phyloP scores from a whole-genome alignment of 192 early-diverging fungal genomes.

The Diversispora epigaea region DNA sequence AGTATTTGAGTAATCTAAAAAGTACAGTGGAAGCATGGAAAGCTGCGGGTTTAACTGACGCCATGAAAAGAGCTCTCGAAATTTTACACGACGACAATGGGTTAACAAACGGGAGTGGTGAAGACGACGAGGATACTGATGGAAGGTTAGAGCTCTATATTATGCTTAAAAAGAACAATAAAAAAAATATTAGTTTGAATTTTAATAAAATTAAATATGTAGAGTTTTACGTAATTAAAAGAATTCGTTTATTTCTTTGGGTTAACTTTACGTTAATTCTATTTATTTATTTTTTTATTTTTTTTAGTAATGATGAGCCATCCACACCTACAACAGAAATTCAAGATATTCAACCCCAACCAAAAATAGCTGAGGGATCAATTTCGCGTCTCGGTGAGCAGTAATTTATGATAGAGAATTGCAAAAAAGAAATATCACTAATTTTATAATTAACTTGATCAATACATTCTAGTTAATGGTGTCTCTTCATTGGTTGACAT shows the following conservation, averaged over 20 bases:
- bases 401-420: not conserved
- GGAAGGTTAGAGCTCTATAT: not conserved
- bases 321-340: conserved; percentile 23
- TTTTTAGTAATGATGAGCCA: conserved; percentile 32
- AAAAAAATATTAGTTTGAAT: not conserved
- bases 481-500: conserved; percentile 53
- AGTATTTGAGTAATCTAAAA: conserved; percentile 45
- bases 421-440: not conserved
- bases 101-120: not conserved
- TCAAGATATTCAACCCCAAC: conserved; percentile 15
- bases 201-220: not conserved
- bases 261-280: not conserved
- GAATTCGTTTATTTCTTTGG: not conserved
- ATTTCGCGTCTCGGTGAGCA: conserved; percentile 31
- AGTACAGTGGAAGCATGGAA: conserved; percentile 42
- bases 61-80: conserved; percentile 40
- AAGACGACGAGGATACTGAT: conserved; percentile 20
- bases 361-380: conserved; percentile 32
- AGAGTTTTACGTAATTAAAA: not conserved
- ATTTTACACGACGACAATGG: conserved; percentile 25
- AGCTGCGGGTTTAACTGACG: conserved; percentile 38
- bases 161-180: not conserved
- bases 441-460: conserved; percentile 31
- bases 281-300: not conserved
- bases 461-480: conserved; percentile 51